A percentile compares a stretch with the other conserved stretches of the same genome.
phyloP scores from a whole-genome alignment of 805 yeast genomes.

The Pichia nanzhaoensis region DNA sequence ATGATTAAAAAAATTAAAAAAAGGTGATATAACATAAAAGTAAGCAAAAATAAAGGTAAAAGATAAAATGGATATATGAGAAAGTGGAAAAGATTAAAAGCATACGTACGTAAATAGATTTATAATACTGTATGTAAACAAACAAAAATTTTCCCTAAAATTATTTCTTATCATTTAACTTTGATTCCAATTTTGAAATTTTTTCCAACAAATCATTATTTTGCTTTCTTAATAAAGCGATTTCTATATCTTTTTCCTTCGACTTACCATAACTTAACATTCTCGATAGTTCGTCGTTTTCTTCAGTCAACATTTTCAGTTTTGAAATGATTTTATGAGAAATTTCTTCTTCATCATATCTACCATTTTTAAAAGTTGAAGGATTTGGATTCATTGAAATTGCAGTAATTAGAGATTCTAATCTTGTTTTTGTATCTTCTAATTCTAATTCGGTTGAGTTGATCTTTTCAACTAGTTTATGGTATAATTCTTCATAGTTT shows the following conservation, averaged over 20 bases:
- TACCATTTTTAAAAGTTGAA: conserved; percentile 43
- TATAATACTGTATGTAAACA: neutral
- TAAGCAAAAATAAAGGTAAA: conserved; percentile 1
- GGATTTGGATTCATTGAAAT: conserved; percentile 45
- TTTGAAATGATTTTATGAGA: conserved; percentile 66
- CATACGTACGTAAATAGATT: neutral
- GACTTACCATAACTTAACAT: conserved; percentile 73
- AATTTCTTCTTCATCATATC: conserved; percentile 67
- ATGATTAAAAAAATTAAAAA: neutral
- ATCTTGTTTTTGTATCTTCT: conserved; percentile 51
- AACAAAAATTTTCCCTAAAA: no score
- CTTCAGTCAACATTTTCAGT: conserved; percentile 52
- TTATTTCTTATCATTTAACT: conserved; percentile 15
- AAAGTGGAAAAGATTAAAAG: neutral
- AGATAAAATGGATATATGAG: neutral
- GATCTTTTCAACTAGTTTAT: conserved; percentile 24
- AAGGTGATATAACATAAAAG: neutral
- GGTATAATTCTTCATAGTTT: conserved; percentile 29
- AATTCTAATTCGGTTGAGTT: conserved; percentile 38
- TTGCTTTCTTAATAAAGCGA: conserved; percentile 51
- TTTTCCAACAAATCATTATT: conserved; percentile 39
- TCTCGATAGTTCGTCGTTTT: conserved; percentile 62
- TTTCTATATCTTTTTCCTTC: conserved; percentile 61
- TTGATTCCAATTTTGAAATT: conserved; percentile 25
- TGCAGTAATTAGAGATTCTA: conserved; percentile 59